phyloP scores from a whole-genome alignment of 23 red algal genomes.

The Gracilaria domingensis region DNA sequence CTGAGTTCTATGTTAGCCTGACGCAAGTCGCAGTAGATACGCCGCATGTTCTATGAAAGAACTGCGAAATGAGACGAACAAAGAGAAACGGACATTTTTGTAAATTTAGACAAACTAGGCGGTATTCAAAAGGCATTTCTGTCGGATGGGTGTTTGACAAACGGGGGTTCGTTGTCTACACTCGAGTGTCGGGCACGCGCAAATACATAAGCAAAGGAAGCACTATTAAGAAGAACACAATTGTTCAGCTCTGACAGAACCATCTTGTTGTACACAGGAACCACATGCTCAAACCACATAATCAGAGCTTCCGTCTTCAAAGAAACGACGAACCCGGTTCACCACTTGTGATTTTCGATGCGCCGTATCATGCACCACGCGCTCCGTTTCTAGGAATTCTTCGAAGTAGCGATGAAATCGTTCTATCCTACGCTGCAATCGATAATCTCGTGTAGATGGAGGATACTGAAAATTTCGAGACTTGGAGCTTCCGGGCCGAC shows the following conservation, averaged over 20 bases:
- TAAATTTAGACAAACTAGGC: no score
- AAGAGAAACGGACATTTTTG: no score
- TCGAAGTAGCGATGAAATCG: conserved; percentile 20
- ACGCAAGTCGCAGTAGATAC: no score
- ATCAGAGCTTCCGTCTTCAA: neutral
- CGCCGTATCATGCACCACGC: neutral
- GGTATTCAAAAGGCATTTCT: no score
- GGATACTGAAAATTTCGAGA: neutral
- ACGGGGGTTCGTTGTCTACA: no score
- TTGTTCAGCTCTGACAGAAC: neutral
- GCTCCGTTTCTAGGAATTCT: neutral
- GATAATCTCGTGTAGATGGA: neutral
- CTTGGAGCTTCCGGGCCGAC: neutral
- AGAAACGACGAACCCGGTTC: neutral
- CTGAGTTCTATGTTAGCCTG: no score
- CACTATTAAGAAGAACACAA: neutral
- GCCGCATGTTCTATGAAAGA: no score
- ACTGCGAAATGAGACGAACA: no score
- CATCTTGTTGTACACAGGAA: neutral
- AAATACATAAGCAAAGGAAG: no score
- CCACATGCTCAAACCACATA: neutral
- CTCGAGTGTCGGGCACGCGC: no score
- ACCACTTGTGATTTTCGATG: neutral
- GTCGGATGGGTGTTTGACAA: no score
- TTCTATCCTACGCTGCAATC: conserved; percentile 1